A percentile compares a stretch with the other conserved stretches of the same genome.
phyloP scores from a whole-genome alignment of 2,329 filamentous ascomycete genomes.

The Alternaria sp. region DNA sequence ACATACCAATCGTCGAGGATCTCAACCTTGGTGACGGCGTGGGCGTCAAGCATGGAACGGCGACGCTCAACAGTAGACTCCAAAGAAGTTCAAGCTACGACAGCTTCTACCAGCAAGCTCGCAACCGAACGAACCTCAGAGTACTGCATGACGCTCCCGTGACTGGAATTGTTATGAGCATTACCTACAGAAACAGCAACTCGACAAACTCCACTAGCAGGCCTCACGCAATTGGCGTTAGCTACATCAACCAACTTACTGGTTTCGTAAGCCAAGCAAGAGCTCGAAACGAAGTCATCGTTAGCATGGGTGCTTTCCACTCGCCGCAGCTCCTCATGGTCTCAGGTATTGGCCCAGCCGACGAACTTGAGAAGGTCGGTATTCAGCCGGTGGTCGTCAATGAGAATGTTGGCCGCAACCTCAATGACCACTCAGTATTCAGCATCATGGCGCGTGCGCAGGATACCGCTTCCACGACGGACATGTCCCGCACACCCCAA shows the following conservation, averaged over 20 bases:
- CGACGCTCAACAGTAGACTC: constrained; percentile 31
- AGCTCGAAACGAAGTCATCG: constrained; percentile 42
- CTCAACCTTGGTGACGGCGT: constrained; percentile 42
- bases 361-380: constrained; percentile 30
- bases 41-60: constrained; percentile 47
- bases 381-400: constrained; percentile 41
- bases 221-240: constrained; percentile 38
- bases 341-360: constrained; percentile 49
- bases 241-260: constrained; percentile 38
- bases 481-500: constrained; percentile 34
- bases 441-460: constrained; percentile 41
- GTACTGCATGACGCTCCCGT: constrained; percentile 43
- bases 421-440: constrained; percentile 38
- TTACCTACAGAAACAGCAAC: constrained; percentile 1
- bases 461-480: constrained; percentile 32
- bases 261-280: constrained; percentile 37
- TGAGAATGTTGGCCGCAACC: constrained; percentile 44
- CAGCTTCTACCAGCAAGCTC: constrained; percentile 42
- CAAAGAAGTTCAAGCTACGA: constrained; percentile 44
- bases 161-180: constrained; percentile 35
- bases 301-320: constrained; percentile 47
- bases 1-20: constrained; percentile 47
- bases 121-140: constrained; percentile 39
- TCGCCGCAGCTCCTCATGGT: constrained; percentile 53
- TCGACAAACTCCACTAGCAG: constrained; percentile 10